Evolutionary conservation across 257 asterid species (phyloP).

Genomic region (Eucommia ulmoides): DNA sequence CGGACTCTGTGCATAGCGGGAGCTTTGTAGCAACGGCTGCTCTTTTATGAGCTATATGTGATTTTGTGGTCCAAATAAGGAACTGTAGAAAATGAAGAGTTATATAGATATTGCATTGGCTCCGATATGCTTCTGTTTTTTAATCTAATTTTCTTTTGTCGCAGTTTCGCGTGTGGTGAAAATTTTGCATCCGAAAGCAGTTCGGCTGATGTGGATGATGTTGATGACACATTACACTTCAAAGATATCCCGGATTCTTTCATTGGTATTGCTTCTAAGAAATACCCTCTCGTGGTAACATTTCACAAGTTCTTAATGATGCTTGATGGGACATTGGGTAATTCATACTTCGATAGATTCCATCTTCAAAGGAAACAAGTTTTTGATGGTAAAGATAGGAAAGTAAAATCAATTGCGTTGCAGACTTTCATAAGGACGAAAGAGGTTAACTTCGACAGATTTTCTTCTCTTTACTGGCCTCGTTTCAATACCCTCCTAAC

Average conservation of each 20-base stretch:
- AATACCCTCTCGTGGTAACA: conserved; percentile 55
- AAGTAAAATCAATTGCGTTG: conserved; percentile 26
- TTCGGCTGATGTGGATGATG: conserved; percentile 27
- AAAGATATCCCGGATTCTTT: conserved; percentile 47
- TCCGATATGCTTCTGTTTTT: conserved; percentile 17
- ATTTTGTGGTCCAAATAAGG: too few relatives aligned
- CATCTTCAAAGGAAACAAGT: conserved; percentile 11
- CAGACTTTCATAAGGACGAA: conserved; percentile 34
- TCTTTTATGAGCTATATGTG: too few relatives aligned
- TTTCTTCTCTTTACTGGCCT: conserved; percentile 45
- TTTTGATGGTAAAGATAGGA: conserved; percentile 10
- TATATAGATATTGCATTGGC: too few relatives aligned
- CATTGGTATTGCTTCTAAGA: conserved; percentile 24
- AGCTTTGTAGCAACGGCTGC: too few relatives aligned
- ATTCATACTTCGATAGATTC: conserved; percentile 48
- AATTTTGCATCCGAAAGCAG: conserved; percentile 11
- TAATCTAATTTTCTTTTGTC: not conserved
- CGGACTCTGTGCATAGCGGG: too few relatives aligned
- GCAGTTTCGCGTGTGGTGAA: conserved; percentile 30
- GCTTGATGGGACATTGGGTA: conserved; percentile 53
- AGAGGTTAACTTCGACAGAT: conserved; percentile 49
- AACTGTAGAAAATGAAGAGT: too few relatives aligned
- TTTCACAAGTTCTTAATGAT: conserved; percentile 62
- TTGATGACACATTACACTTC: conserved; percentile 34
- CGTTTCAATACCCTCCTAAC: conserved; percentile 32